Conservation (phyloP, 2,329 filamentous ascomycete species). For the Diaporthe citrichinensis region DNA sequence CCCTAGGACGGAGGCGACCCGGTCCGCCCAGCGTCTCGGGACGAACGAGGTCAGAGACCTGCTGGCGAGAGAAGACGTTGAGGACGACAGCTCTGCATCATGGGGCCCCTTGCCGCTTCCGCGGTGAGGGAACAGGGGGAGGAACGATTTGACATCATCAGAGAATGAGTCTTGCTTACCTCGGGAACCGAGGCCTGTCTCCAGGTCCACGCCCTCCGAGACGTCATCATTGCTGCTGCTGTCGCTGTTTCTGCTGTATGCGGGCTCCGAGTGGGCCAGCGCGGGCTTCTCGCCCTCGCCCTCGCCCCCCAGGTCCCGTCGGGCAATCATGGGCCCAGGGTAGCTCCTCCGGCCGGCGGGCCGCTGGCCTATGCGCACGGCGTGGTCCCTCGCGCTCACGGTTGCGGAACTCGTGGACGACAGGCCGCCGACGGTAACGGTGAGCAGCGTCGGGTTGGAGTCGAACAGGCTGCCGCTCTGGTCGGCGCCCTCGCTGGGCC, state of each 20-base stretch:
- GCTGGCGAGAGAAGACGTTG: constrained; percentile 12
- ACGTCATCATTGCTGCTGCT: constrained; percentile 1
- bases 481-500: constrained; percentile 65
- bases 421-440: constrained; percentile 67
- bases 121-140: neutral
- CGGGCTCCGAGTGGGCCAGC: constrained; percentile 7
- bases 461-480: constrained; percentile 75
- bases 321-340: neutral
- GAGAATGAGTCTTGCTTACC: constrained; percentile 30
- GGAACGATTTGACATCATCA: neutral
- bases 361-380: constrained; percentile 29
- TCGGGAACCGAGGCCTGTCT: constrained; percentile 36
- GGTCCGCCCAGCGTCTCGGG: constrained; percentile 27
- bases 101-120: neutral
- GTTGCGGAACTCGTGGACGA: constrained; percentile 29
- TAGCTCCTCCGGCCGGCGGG: constrained; percentile 27
- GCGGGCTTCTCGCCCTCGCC: constrained; percentile 39
- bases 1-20: constrained; percentile 28
- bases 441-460: constrained; percentile 67
- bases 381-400: constrained; percentile 30
- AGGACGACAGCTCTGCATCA: constrained; percentile 15
- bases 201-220: constrained; percentile 39
- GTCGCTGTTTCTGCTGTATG: neutral
- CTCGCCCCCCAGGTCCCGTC: neutral
- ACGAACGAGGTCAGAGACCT: constrained; percentile 37